Evolutionary conservation across 148 eudicot species (phyloP), one percentile per base, ranked within the genome.

Genomic region (Dysphania ambrosioides): DNA sequence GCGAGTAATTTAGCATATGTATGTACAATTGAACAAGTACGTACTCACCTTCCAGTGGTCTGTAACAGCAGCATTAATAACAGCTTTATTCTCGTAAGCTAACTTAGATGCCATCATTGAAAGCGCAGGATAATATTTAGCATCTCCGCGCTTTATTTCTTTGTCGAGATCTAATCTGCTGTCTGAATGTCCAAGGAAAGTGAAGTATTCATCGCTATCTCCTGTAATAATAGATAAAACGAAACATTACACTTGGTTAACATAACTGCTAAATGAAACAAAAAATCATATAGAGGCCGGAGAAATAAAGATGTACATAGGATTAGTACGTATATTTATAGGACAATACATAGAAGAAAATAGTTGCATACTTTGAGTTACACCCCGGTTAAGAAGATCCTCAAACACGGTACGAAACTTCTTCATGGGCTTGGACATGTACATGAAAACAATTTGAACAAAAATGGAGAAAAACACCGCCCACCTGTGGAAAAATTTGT

Each of bases 51-150:
- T 81, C 97, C 97, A 91, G 49, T 77, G 78, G 41, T 77, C 66
- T 10, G 44, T 18, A 63, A 92, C 86, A 0, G 68, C 72, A 1
- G 63, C 35, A 27, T 77, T 1, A 2, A 92, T 63, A 75, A 82
- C 72, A 7, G 71, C 41, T 35, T 75, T 38, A 66, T 89, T 92
- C 71, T 92, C 97, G 59, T 92, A 92, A 18, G 88, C 81, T 56
- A 84, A 75, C 71, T 92, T 92, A 23, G 97, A 75, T 58, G 97
- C 94, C 94, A 92, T 88, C 71, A 89, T 63, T 4, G 88, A 60
- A 55, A 92, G 89, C 34, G 82, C 66, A 0, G 84, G 80, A 69
- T 75, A 58, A 72, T 88, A 90, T 76, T 87, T 86, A 5, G 66
- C 31, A 67, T 86, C 91, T 65, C 76, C 86, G 34, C 23, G 77